Evolutionary conservation across 768 basidiomycete species (phyloP).

Genomic region (Russula lepida): DNA sequence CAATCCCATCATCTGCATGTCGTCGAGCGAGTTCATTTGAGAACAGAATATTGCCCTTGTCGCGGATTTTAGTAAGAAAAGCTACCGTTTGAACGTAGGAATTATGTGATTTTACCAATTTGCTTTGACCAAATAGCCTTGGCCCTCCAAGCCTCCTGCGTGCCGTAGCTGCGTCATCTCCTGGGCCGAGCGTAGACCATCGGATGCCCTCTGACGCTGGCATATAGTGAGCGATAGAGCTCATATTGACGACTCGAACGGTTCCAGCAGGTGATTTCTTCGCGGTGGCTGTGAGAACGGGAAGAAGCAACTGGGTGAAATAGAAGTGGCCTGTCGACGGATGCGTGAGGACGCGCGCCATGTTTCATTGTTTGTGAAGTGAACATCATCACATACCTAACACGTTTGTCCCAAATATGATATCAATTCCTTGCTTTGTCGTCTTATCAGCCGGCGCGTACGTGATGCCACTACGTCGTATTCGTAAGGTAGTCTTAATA

Average conservation of each 20-base stretch:
- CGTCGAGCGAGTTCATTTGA: background rate
- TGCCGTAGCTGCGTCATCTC: background rate
- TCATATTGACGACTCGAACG: constrained; percentile 1
- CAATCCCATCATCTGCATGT: background rate
- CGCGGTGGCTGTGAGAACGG: background rate
- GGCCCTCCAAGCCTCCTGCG: background rate
- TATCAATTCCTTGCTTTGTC: background rate
- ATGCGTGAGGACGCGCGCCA: background rate
- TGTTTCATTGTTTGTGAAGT: background rate
- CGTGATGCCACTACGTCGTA: background rate
- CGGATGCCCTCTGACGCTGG: background rate
- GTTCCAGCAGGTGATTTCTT: background rate
- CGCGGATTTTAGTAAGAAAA: background rate
- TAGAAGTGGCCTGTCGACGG: background rate
- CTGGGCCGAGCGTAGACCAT: background rate
- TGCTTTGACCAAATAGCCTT: background rate
- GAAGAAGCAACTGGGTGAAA: constrained; percentile 2
- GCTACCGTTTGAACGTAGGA: background rate
- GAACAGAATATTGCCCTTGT: constrained; percentile 1
- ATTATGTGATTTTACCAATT: background rate
- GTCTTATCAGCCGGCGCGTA: background rate
- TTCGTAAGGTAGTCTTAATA: background rate
- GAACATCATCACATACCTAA: background rate
- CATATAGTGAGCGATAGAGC: constrained; percentile 1
- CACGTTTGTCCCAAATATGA: background rate